Conservation (phyloP, 129 eudicot species). For the Arctium minus region DNA sequence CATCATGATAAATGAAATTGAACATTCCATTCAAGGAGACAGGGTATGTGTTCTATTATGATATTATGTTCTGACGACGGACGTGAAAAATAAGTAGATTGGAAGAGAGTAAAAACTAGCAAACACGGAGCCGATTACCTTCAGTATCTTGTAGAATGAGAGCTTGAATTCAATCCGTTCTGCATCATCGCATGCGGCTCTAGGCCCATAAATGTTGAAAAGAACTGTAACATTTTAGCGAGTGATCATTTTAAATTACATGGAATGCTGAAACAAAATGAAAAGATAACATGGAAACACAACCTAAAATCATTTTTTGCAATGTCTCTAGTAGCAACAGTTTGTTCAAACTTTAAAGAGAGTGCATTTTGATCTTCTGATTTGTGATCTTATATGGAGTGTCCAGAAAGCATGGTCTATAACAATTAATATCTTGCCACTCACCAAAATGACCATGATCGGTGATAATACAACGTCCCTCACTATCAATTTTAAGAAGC, state of each 20-base stretch:
- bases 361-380: not conserved
- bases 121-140: constrained; percentile 42
- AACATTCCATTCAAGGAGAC: too few species aligned
- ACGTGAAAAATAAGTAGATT: too few species aligned
- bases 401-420: not conserved
- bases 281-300: not conserved
- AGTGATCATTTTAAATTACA: not conserved
- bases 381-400: not conserved
- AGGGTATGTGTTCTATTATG: not conserved
- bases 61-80: too few species aligned
- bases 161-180: constrained; percentile 83
- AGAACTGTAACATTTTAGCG: constrained; percentile 55
- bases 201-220: constrained; percentile 92
- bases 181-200: constrained; percentile 71
- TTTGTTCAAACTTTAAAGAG: not conserved
- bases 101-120: not conserved
- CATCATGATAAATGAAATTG: too few species aligned
- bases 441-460: constrained; percentile 98
- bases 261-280: not conserved
- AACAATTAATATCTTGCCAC: constrained; percentile 18
- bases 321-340: not conserved
- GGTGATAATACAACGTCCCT: constrained; percentile 93
- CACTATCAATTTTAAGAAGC: constrained; percentile 80
- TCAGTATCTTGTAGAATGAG: constrained; percentile 66
- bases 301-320: not conserved